Conservation (phyloP, 2,329 filamentous ascomycete genomes). For the Alternaria rosae region DNA sequence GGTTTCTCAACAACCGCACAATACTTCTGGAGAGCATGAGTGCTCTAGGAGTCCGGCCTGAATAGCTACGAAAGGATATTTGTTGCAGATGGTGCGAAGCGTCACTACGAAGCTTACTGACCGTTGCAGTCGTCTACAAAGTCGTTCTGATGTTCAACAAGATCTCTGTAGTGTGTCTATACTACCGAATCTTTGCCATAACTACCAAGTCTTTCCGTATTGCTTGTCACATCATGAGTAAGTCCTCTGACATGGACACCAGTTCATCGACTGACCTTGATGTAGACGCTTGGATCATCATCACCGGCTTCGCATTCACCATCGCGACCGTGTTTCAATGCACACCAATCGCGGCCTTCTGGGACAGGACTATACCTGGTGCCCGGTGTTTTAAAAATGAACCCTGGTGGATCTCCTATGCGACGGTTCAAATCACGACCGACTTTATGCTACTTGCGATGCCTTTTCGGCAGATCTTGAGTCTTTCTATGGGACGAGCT, state of each 20-base stretch:
- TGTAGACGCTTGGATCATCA: slow-evolving; percentile 33
- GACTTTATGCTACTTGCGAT: slow-evolving; percentile 31
- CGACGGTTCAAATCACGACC: slow-evolving; percentile 28
- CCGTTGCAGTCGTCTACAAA: slow-evolving; percentile 43
- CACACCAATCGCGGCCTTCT: slow-evolving; percentile 39
- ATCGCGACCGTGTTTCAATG: slow-evolving; percentile 46
- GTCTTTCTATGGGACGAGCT: slow-evolving; percentile 27
- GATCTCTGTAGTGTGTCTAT: slow-evolving; percentile 42
- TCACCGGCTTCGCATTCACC: slow-evolving; percentile 40
- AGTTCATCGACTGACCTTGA: neutral
- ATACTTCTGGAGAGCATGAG: neutral
- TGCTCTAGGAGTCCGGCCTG: neutral
- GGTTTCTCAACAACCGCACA: neutral
- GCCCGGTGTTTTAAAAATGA: slow-evolving; percentile 42
- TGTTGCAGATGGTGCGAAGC: neutral
- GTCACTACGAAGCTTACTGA: neutral
- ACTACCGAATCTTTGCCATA: slow-evolving; percentile 46
- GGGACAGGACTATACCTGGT: slow-evolving; percentile 36
- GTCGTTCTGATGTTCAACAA: slow-evolving; percentile 47
- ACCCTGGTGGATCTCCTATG: slow-evolving; percentile 37
- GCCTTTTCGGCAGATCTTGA: slow-evolving; percentile 27
- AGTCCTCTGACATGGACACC: neutral
- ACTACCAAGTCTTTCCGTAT: slow-evolving; percentile 34
- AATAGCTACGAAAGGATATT: neutral
- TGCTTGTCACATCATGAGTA: slow-evolving; percentile 33